These are phyloP conservation scores for Trichoderma citrinoviride DNA, from an alignment of 2,329 filamentous ascomycete genomes.

Conservation along the genomic window DNA sequence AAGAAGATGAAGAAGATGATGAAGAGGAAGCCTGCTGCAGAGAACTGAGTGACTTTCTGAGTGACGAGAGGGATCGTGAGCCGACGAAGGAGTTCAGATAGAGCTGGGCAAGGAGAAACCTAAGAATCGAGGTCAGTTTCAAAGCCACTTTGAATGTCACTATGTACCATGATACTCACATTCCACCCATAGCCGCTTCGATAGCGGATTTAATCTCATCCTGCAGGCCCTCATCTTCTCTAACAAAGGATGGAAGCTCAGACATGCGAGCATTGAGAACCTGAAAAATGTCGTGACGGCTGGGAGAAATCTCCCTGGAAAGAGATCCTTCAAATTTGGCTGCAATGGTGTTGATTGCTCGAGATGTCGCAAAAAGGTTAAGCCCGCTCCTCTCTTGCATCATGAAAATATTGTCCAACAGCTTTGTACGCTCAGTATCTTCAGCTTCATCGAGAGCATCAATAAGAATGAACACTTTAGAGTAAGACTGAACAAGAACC, in stretches of 20 bases:
- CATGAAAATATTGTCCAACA: not conserved
- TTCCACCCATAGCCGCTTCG: not conserved
- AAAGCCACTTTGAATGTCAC: too few relatives aligned
- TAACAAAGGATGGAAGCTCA: not conserved
- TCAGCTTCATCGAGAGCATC: constrained; percentile 12
- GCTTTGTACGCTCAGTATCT: not conserved
- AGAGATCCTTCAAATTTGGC: not conserved
- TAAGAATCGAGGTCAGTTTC: not conserved
- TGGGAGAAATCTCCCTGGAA: not conserved
- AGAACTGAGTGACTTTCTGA: not conserved
- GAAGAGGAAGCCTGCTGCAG: not conserved
- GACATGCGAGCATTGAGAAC: not conserved
- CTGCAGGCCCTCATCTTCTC: not conserved
- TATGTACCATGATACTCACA: not conserved
- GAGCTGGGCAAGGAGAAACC: constrained; percentile 5
- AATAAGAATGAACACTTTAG: not conserved
- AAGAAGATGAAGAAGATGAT: not conserved
- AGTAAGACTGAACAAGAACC: not conserved
- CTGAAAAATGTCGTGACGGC: not conserved
- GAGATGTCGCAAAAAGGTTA: constrained; percentile 8
- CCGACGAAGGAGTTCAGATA: not conserved
- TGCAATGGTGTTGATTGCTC: not conserved
- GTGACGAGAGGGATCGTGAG: not conserved
- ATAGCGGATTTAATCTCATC: not conserved
- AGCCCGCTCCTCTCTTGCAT: not conserved